Evolutionary conservation across 2,329 filamentous ascomycete species (phyloP), one percentile per base, ranked within the genome.

Genomic region (Orbilia oligospora): DNA sequence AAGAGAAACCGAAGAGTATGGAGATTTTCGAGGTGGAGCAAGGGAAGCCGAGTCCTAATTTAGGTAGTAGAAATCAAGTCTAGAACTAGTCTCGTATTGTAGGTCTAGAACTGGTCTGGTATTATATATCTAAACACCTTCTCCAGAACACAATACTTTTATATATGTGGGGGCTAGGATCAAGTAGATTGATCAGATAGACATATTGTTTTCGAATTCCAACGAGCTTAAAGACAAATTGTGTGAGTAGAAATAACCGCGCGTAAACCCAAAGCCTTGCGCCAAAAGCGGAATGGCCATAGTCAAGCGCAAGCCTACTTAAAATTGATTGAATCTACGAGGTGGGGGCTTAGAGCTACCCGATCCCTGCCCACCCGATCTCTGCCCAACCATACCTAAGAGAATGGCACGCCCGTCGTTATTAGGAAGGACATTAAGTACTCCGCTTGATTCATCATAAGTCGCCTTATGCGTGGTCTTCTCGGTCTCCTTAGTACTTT

Each of bases 391-490:
- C 14, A 71, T 33, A 9, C 68, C 55, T 16, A 71, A 46, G 16
- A 71, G 68, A 8, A 64, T 49, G 5, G 68, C 55, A 24, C 36
- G 55, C 1, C 68, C 68, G n/a, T 71, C 33, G 33, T 71, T 71
- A 27, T 63, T 64, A 2, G 67, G 67, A 16, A 30, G 18, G 10
- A 71, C 24, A 10, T 24, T 71, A 51, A 71, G 68, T 0, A 18
- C 22, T 30, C 68, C 68, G 18, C 30, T 24, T 2, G 48, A 36
- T 53, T 64, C 56, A 24, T 71, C 44, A 33, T 71, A 71, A n/a
- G 27, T 55, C 6, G 68, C 68, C 16, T 41, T 63, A 22, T 71
- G 68, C 18, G 68, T 64, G 20, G 68, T 71, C 30, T 41, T 71
- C 30, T 71, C 68, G 5, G 55, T 44, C 30, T 51, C 9, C 2